Percentiles rank a stretch among this genome's conserved stretches.
Evolutionary conservation across 2,329 filamentous ascomycete genomes (phyloP).

Genomic region (Zymoseptoria tritici): DNA sequence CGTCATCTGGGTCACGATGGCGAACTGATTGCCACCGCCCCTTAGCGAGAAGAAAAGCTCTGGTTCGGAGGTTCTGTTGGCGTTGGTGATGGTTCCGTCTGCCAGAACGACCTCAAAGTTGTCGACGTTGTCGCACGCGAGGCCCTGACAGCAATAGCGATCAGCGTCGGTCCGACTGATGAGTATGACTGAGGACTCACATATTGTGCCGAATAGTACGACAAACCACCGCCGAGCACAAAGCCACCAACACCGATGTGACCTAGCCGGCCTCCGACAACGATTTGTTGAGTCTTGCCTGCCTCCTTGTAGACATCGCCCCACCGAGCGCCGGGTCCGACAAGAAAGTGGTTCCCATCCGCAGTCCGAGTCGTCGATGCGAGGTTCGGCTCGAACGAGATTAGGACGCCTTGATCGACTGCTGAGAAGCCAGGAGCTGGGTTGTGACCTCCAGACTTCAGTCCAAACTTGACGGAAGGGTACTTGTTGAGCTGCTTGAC

Average conservation of each 20-base stretch:
- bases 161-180: no score
- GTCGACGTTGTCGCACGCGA: constrained; percentile 14
- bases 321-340: constrained; percentile 16
- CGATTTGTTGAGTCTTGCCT: constrained; percentile 12
- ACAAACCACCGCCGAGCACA: constrained; percentile 13
- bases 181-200: background rate
- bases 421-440: constrained; percentile 42
- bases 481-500: constrained; percentile 43
- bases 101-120: constrained; percentile 44
- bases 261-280: constrained; percentile 12
- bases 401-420: constrained; percentile 38
- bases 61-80: constrained; percentile 35
- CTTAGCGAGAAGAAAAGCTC: constrained; percentile 48
- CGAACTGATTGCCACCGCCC: constrained; percentile 44
- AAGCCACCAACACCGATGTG: constrained; percentile 14
- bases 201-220: constrained; percentile 15
- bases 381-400: constrained; percentile 37
- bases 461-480: constrained; percentile 46
- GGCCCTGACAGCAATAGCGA: background rate
- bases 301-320: constrained; percentile 16
- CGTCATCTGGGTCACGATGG: constrained; percentile 17
- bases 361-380: constrained; percentile 32
- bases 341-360: constrained; percentile 14
- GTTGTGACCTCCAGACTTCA: constrained; percentile 46
- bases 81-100: constrained; percentile 42